Evolutionary conservation across 1,284 basidiomycete genomes (phyloP), one percentile per base, ranked within the genome.

Genomic region (Ustilago curta): DNA sequence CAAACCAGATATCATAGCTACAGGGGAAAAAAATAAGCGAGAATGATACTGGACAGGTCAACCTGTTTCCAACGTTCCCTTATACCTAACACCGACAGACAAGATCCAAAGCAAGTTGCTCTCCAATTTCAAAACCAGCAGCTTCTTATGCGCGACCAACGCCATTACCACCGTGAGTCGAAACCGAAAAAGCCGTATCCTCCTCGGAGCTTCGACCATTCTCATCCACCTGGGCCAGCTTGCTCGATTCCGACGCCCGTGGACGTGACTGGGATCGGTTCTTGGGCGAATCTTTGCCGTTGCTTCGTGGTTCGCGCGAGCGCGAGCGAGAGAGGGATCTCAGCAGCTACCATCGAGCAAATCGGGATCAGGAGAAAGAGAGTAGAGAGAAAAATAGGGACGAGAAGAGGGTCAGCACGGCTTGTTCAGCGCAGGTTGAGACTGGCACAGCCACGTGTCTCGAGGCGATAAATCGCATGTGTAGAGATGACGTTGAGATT

Each of bases 281-380:
- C 45, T 61, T 67, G 35, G 70, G 77, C 32, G 67, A 67, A 16
- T 69, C 67, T 40, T 75, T 77, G 45, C 70, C 71, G 57, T 32
- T 61, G 55, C 37, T 47, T 14, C 78, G 67, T 12, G 81, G 71
- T 27, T 83, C 82, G 27, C 82, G 77, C 27, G 81, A 82, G 27
- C 82, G 81, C 8, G 82, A 83, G 21, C 81, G 72, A 18, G 79
- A 83, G 12, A 80, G 57, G 27, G 76, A 77, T 14, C 76, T 65
- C 42, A 82, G 68, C 50, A 76, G 60, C 73, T 76, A 39, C 42
- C 29, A 29, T 3, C 35, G 14, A 39, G 19, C 19, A 42, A 27
- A 9, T 12, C 31, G 11, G 31, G 11, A 32, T 32, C 12, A 43
- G 58, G 14, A 53, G 19, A 4, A 40, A 35, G 31, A 29, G n/a